Evolutionary conservation across 495 filamentous ascomycete genomes (phyloP).

Genomic region (Penicillium mononematosum): DNA sequence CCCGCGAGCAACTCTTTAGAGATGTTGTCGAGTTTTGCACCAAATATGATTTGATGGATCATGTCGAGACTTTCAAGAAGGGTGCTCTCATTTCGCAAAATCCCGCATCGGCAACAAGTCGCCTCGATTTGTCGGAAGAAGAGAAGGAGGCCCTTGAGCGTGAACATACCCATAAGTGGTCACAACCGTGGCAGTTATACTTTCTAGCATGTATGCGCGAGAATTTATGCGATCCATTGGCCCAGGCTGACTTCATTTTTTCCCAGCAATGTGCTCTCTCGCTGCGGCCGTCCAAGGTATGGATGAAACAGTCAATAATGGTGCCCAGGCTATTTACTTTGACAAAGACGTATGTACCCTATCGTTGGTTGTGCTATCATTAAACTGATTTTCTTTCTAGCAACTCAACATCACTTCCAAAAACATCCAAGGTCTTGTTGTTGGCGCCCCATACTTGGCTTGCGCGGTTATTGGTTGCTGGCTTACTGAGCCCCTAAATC

Average conservation of each 20-base stretch:
- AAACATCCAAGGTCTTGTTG: slow-evolving; percentile 45
- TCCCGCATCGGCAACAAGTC: slow-evolving; percentile 36
- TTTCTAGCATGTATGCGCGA: slow-evolving; percentile 51
- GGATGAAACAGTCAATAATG: slow-evolving; percentile 81
- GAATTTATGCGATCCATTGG: background rate
- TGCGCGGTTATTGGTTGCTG: slow-evolving; percentile 50
- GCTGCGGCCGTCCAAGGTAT: slow-evolving; percentile 60
- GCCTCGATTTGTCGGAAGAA: slow-evolving; percentile 45
- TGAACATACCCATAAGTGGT: slow-evolving; percentile 57
- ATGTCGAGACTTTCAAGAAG: slow-evolving; percentile 47
- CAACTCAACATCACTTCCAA: slow-evolving; percentile 35
- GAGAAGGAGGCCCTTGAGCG: slow-evolving; percentile 45
- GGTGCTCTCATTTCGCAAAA: slow-evolving; percentile 56
- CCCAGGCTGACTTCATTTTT: slow-evolving; percentile 12
- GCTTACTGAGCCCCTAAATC: slow-evolving; percentile 57
- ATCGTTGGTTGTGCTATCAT: background rate
- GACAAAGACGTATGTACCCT: slow-evolving; percentile 20
- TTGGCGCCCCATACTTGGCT: slow-evolving; percentile 46
- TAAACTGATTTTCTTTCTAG: slow-evolving; percentile 16
- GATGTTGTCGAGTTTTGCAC: slow-evolving; percentile 53
- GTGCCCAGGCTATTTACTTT: slow-evolving; percentile 68
- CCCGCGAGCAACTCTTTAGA: slow-evolving; percentile 44
- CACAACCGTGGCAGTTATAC: slow-evolving; percentile 55
- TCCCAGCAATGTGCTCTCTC: slow-evolving; percentile 42
- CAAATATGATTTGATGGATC: slow-evolving; percentile 42